These are phyloP conservation scores for Chrysopogon serrulatus DNA, from an alignment of 176 grass and related monocot species.

Conservation along the genomic window DNA sequence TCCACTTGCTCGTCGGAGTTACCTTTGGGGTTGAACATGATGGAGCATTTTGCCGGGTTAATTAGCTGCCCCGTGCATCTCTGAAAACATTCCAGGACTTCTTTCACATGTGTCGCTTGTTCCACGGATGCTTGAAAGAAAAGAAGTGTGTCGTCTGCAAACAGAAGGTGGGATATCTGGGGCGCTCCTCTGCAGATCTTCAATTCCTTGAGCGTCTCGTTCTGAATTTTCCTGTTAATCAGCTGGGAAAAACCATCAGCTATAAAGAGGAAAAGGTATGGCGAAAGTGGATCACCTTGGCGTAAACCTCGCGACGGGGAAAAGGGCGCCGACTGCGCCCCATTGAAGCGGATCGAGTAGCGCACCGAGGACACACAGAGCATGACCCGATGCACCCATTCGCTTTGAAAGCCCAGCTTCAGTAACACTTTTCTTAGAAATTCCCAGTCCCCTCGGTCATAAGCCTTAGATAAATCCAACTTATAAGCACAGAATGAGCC, in stretches of 20 bases:
- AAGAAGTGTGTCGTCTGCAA: too few relatives aligned
- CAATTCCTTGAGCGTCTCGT: fast-evolving
- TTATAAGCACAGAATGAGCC: background rate
- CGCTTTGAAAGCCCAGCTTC: background rate
- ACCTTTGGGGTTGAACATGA: too few relatives aligned
- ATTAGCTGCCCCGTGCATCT: too few relatives aligned
- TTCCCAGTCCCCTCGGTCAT: background rate
- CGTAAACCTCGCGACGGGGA: background rate
- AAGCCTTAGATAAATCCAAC: background rate
- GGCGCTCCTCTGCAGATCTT: background rate
- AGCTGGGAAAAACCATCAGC: background rate
- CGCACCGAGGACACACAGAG: background rate
- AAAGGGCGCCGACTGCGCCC: background rate
- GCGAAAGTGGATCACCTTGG: background rate
- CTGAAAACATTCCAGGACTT: too few relatives aligned
- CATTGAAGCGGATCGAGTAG: background rate
- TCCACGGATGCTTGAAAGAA: too few relatives aligned
- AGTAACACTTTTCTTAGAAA: background rate
- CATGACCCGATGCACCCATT: background rate
- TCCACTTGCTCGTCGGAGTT: too few relatives aligned
- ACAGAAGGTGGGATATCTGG: too few relatives aligned
- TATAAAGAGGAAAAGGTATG: background rate
- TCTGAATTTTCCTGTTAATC: too few relatives aligned
- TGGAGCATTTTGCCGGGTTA: too few relatives aligned
- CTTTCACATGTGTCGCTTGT: too few relatives aligned